Percentiles rank a stretch among this genome's conserved stretches.
Evolutionary conservation across 2,329 filamentous ascomycete species (phyloP).

Genomic region (Clathrospora elynae): DNA sequence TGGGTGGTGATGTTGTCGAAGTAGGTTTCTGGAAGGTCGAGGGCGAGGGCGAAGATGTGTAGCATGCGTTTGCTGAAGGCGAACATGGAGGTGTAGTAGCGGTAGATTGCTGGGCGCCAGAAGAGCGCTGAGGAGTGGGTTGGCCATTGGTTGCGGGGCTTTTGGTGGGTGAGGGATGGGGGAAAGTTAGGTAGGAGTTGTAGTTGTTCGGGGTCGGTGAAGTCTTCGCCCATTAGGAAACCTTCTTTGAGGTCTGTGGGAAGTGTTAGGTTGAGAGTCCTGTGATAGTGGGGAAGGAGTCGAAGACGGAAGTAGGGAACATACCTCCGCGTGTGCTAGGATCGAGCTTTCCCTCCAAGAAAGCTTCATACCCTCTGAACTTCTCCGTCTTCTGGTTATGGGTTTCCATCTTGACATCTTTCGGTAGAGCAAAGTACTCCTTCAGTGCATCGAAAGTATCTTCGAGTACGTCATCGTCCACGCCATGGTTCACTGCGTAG

Average conservation of each 20-base stretch:
- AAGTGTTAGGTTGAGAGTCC: constrained; percentile 1
- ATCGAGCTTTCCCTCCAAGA: constrained; percentile 45
- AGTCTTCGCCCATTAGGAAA: constrained; percentile 45
- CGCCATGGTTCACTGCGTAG: constrained; percentile 41
- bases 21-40: constrained; percentile 47
- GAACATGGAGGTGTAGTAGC: constrained; percentile 41
- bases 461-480: constrained; percentile 33
- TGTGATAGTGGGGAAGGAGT: not conserved
- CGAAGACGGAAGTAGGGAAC: not conserved
- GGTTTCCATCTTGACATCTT: constrained; percentile 45
- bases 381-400: constrained; percentile 45
- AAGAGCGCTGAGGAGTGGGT: constrained; percentile 32
- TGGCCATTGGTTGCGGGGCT: constrained; percentile 42
- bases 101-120: constrained; percentile 39
- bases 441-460: constrained; percentile 38
- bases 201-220: constrained; percentile 41
- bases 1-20: constrained; percentile 49
- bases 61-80: constrained; percentile 42
- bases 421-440: constrained; percentile 39
- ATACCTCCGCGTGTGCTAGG: constrained; percentile 42
- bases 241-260: constrained; percentile 42
- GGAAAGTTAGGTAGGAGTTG: constrained; percentile 26
- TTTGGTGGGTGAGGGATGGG: constrained; percentile 17
- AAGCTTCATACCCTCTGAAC: constrained; percentile 46
- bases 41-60: constrained; percentile 47